Base-by-base conservation (phyloP, 2,329 filamentous ascomycete species). In the Fusarium cicatricum region DNA sequence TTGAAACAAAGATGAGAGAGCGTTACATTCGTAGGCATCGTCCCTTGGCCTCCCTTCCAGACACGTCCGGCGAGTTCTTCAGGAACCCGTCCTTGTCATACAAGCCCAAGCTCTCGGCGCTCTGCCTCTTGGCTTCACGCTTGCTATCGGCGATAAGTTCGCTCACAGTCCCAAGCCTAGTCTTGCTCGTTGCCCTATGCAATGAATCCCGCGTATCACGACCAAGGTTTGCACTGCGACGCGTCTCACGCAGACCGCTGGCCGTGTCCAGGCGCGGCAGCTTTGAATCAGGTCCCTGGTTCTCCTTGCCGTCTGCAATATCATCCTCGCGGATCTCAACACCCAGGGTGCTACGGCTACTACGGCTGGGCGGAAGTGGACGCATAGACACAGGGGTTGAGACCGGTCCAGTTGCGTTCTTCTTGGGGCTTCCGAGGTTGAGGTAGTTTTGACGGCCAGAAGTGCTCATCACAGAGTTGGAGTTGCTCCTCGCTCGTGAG, bases 41-140 rank as follows among this genome's bases (percentile, higher is more conserved):
- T 37, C 64, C 64, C 39, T 62, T 59, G n/a, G 56, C 29, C 14
- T 73, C 68, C 55, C 72, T 68, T 10, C 72, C 74, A 3, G 75
- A 75, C 19, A 73, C 66, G n/a, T 74, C 74, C 3, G 78, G 79
- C 21, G 78, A 78, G 26, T 70, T 68, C 55, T 77, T 71, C 52
- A 81, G 62, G 44, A 81, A 81, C 2, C 78, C 80, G 23, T 81
- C 77, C 42, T 72, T 67, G 54, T 81, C 78, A 55, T 82, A 82
- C 42, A 80, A 46, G 2, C 75, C 76, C 26, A 77, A 52, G 29
- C 76, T 80, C 16, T 79, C 77, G 1, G 70, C 65, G 14, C 77
- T 78, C 16, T 56, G 59, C 1, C 70, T 57, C 21, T 60, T 41
- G 28, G 59, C 58, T n/a, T 62, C 53, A 8, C 60, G 52, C 56